Percentiles rank a stretch among this genome's conserved stretches.
These are phyloP conservation scores for Lachnellula occidentalis DNA, from an alignment of 2,329 filamentous ascomycete species.

Conservation along the genomic window DNA sequence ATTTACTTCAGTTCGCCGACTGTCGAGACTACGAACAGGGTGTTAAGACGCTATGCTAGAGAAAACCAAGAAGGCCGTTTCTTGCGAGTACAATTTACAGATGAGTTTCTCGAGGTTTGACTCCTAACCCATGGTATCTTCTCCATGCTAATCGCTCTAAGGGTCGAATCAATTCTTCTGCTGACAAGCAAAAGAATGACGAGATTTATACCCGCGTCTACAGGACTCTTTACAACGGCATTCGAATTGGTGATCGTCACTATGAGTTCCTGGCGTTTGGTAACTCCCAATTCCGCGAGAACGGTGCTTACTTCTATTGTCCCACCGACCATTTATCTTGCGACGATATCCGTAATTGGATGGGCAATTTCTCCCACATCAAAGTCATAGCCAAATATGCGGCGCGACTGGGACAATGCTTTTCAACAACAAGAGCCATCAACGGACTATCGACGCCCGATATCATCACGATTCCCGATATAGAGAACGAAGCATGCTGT, in stretches of 20 bases:
- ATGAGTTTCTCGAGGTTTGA: slow-evolving; percentile 53
- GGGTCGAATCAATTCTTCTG: slow-evolving; percentile 53
- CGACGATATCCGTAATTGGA: slow-evolving; percentile 73
- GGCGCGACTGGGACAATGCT: slow-evolving; percentile 86
- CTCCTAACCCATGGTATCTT: slow-evolving; percentile 17
- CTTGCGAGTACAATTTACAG: slow-evolving; percentile 81
- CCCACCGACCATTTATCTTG: slow-evolving; percentile 62
- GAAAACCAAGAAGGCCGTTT: slow-evolving; percentile 68
- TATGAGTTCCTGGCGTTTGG: slow-evolving; percentile 93
- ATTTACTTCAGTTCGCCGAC: slow-evolving; percentile 72
- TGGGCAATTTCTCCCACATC: slow-evolving; percentile 82
- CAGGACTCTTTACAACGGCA: slow-evolving; percentile 68
- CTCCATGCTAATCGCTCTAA: slow-evolving; percentile 36
- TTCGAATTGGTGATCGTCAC: slow-evolving; percentile 71
- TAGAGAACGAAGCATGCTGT: slow-evolving; percentile 60
- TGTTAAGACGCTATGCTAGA: slow-evolving; percentile 64
- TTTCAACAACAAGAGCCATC: slow-evolving; percentile 83
- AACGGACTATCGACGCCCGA: slow-evolving; percentile 53
- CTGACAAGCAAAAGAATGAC: slow-evolving; percentile 50
- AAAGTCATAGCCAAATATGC: slow-evolving; percentile 82
- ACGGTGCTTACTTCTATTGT: slow-evolving; percentile 90
- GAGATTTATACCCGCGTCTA: slow-evolving; percentile 70
- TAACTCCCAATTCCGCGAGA: slow-evolving; percentile 89
- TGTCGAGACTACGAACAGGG: slow-evolving; percentile 82
- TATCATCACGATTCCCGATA: slow-evolving; percentile 58